These are phyloP conservation scores for Solanum sitiens DNA, from an alignment of 257 asterid species.

Conservation along the genomic window DNA sequence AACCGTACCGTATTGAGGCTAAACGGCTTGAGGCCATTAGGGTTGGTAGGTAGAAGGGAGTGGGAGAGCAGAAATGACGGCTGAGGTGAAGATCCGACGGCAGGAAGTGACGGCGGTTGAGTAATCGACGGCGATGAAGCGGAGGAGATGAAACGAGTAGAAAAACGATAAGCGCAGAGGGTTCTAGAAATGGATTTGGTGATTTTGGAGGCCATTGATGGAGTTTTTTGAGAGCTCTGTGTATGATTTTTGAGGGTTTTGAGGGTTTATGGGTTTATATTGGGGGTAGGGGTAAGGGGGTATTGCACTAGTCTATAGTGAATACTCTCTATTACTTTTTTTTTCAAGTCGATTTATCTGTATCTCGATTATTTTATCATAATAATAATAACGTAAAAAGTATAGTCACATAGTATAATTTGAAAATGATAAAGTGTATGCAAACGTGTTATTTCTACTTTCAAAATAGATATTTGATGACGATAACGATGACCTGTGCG, in stretches of 20 bases:
- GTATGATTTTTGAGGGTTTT: not conserved
- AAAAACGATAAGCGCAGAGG: not conserved
- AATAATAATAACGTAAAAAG: too few species aligned
- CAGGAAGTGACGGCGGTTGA: not conserved
- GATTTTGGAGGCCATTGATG: not conserved
- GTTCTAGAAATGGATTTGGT: not conserved
- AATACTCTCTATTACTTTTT: not conserved
- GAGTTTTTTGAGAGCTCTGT: not conserved
- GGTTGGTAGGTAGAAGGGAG: not conserved
- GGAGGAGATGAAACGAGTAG: not conserved
- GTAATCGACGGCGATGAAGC: not conserved
- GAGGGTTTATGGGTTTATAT: not conserved
- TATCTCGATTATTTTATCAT: not conserved
- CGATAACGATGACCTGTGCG: fast-evolving
- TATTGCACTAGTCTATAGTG: not conserved
- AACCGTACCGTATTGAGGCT: not conserved
- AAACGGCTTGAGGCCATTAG: not conserved
- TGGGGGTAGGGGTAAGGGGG: not conserved
- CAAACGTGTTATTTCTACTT: too few species aligned
- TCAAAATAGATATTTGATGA: too few species aligned
- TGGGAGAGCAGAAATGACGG: conserved; percentile 1
- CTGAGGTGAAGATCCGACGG: not conserved
- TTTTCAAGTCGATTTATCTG: not conserved
- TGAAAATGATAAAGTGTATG: too few species aligned
- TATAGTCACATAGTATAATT: fast-evolving